A percentile compares a stretch with the other conserved stretches of the same genome.
Conservation (phyloP, 2,329 filamentous ascomycete genomes). For the Cladosporium phlei region DNA sequence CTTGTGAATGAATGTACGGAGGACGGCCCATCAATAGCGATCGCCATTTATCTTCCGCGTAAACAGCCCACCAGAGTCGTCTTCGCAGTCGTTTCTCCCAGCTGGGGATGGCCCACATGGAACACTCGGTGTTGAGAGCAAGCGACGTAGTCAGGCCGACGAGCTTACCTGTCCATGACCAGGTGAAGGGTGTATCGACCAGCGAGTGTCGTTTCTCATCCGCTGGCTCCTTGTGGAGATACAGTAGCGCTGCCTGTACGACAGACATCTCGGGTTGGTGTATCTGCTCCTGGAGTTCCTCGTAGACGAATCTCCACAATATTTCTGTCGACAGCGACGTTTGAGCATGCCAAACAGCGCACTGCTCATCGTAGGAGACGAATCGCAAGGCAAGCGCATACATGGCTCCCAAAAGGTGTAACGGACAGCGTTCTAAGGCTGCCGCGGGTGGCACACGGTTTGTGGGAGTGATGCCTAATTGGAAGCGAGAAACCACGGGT, state of each 20-base stretch:
- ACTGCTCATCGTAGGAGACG: conserved; percentile 5
- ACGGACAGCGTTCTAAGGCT: conserved; percentile 1
- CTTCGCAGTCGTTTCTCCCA: conserved; percentile 11
- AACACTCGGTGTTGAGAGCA: conserved; percentile 3
- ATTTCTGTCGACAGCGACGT: not conserved
- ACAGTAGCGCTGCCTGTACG: conserved; percentile 5
- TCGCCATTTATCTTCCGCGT: conserved; percentile 11
- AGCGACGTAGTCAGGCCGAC: conserved; percentile 6
- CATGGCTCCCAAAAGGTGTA: conserved; percentile 5
- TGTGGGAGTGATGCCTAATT: not conserved
- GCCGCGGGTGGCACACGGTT: not conserved
- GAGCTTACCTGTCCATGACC: conserved; percentile 5
- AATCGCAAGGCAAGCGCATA: conserved; percentile 1
- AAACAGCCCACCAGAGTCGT: conserved; percentile 10
- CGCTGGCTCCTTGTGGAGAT: conserved; percentile 3
- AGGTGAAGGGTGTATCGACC: conserved; percentile 5
- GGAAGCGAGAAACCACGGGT: conserved; percentile 2
- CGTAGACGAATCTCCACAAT: conserved; percentile 7
- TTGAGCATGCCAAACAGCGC: not conserved
- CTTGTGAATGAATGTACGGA: conserved; percentile 6
- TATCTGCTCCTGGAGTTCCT: conserved; percentile 5
- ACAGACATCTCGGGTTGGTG: conserved; percentile 3
- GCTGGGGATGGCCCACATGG: conserved; percentile 5
- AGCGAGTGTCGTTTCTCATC: not conserved
- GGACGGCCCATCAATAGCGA: conserved; percentile 8